phyloP scores from a whole-genome alignment of 441 rosid genomes.

The Pelargonium fulgidum region DNA sequence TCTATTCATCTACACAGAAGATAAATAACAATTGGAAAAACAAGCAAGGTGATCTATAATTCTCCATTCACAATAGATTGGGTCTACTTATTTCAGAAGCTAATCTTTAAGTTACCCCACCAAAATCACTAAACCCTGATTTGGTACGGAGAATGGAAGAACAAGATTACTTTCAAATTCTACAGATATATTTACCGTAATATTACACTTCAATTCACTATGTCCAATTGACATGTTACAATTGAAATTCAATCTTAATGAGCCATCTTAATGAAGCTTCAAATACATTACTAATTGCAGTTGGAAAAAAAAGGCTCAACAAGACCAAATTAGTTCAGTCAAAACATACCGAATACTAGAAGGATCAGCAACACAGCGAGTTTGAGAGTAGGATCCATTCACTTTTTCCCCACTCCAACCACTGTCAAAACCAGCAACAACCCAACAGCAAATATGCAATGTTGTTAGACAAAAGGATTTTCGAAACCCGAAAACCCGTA shows the following conservation, averaged over 20 bases:
- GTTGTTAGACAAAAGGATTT: background rate
- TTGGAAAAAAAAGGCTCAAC: background rate
- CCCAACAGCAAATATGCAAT: background rate
- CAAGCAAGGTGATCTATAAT: background rate
- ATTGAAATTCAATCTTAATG: background rate
- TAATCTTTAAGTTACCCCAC: background rate
- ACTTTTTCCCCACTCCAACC: constrained; percentile 27
- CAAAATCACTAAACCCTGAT: background rate
- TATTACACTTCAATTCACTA: background rate
- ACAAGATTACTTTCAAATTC: background rate
- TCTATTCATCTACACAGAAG: background rate
- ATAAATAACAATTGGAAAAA: background rate
- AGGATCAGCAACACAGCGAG: constrained; percentile 34
- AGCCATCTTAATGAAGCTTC: background rate
- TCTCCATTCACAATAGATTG: background rate
- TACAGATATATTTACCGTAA: background rate
- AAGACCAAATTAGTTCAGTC: background rate
- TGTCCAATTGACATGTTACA: background rate
- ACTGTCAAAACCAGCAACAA: constrained; percentile 21
- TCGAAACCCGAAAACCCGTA: background rate
- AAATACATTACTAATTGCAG: background rate
- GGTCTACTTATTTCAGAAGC: background rate
- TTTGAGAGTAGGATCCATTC: constrained; percentile 45
- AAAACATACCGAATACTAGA: constrained; percentile 46
- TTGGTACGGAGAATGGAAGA: background rate